Percentiles rank a stretch among this genome's conserved stretches.
phyloP scores from a whole-genome alignment of 2,329 filamentous ascomycete species.

The Aspergillus spinulosporus region DNA sequence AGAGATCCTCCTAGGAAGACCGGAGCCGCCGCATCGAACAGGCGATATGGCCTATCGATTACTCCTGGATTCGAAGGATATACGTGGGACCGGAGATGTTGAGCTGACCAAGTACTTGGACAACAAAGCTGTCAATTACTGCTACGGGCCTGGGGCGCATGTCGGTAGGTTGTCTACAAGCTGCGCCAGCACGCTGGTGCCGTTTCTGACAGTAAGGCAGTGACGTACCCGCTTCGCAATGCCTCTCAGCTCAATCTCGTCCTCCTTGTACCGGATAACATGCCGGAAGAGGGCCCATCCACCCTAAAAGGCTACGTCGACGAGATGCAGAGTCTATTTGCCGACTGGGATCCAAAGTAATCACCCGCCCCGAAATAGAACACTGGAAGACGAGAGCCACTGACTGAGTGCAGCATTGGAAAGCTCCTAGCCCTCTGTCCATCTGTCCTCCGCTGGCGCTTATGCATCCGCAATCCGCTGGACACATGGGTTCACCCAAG shows the following conservation, averaged over 20 bases:
- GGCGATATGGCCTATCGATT: slow-evolving; percentile 42
- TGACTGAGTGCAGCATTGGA: not conserved
- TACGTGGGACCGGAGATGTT: slow-evolving; percentile 26
- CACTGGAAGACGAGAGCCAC: not conserved
- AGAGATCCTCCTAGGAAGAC: slow-evolving; percentile 26
- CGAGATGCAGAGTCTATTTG: slow-evolving; percentile 40
- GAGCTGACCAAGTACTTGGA: slow-evolving; percentile 31
- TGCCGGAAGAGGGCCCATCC: slow-evolving; percentile 25
- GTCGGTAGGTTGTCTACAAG: slow-evolving; percentile 10
- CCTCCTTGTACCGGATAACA: slow-evolving; percentile 29
- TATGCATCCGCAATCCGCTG: slow-evolving; percentile 60
- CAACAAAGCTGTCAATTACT: slow-evolving; percentile 34
- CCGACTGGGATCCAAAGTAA: slow-evolving; percentile 36
- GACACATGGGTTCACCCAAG: slow-evolving; percentile 56
- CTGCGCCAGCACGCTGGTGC: not conserved
- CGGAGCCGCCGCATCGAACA: slow-evolving; percentile 29
- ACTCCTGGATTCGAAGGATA: slow-evolving; percentile 29
- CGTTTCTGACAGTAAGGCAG: slow-evolving; percentile 5
- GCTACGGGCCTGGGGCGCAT: slow-evolving; percentile 38
- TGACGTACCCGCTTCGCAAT: slow-evolving; percentile 35
- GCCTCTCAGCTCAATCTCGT: slow-evolving; percentile 40
- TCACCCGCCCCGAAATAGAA: slow-evolving; percentile 13
- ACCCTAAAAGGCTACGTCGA: slow-evolving; percentile 33
- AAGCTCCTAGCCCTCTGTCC: slow-evolving; percentile 31
- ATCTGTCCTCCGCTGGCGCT: slow-evolving; percentile 62